These are phyloP conservation scores for Penicillium decumbens DNA, from an alignment of 2,329 filamentous ascomycete genomes.

Conservation along the genomic window DNA sequence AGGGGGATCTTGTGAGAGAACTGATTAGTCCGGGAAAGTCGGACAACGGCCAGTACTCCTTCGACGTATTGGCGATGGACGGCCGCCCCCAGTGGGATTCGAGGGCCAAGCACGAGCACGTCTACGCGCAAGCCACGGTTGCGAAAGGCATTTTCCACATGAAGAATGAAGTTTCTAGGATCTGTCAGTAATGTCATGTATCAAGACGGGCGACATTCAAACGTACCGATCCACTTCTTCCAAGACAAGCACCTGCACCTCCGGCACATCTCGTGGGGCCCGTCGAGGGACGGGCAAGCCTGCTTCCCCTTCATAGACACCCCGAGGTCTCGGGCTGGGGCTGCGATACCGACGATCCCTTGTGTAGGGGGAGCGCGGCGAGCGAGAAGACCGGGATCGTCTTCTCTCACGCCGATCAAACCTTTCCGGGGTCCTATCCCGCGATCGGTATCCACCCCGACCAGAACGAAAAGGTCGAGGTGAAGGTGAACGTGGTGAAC, in stretches of 20 bases:
- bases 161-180: conserved; percentile 69
- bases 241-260: conserved; percentile 81
- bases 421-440: conserved; percentile 45
- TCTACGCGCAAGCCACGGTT: conserved; percentile 68
- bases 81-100: conserved; percentile 71
- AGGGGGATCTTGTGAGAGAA: conserved; percentile 68
- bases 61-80: conserved; percentile 81
- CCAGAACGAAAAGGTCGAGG: conserved; percentile 54
- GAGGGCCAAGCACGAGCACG: conserved; percentile 72
- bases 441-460: conserved; percentile 58
- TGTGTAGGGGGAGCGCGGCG: conserved; percentile 48
- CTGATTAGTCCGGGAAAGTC: conserved; percentile 67
- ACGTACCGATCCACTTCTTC: conserved; percentile 63
- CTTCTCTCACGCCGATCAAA: conserved; percentile 54
- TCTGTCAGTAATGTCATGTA: conserved; percentile 11
- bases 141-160: conserved; percentile 73
- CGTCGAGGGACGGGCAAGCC: conserved; percentile 69
- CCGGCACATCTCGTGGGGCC: conserved; percentile 70
- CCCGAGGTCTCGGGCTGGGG: conserved; percentile 59
- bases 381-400: conserved; percentile 59
- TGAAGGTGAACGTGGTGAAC: conserved; percentile 53
- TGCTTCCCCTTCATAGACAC: conserved; percentile 54
- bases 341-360: conserved; percentile 64
- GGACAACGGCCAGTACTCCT: conserved; percentile 79
- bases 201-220: conserved; percentile 4